Evolutionary conservation across 2,329 filamentous ascomycete genomes (phyloP), one percentile per base, ranked within the genome.

Genomic region (Cryphonectria carpinicola): DNA sequence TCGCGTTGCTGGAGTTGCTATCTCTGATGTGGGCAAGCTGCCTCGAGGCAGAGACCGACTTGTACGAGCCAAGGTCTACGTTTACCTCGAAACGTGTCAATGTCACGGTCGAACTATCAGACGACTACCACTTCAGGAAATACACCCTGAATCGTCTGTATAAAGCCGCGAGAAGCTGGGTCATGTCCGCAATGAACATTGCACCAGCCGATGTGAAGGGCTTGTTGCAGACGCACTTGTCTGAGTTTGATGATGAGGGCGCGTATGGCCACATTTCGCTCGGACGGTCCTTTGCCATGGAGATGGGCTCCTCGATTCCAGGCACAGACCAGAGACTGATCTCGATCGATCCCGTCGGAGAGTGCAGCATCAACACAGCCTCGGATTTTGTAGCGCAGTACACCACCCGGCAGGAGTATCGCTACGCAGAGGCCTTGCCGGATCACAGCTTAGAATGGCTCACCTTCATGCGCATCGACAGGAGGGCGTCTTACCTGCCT

Each of bases 341-440:
- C 75, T 95, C 93, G 8, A 90, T 99, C 65, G 93, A 97, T 74
- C 87, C 87, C 49, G 87, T 93, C 73, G 90, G 92, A 25, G 89
- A 91, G 64, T 89, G 89, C 68, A 89, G 89, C 73, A 91, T 98
- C 79, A 97, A 98, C 79, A 94, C 95, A 14, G 94, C 93, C 0
- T 98, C 96, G 2, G 95, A 98, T 79, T 97, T 99, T 76, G 90
- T 99, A 78, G 94, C 96, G 1, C 95, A 99, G 78, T 99, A 99
- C 79, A 98, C 95, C 4, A 97, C 94, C 37, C 92, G 96, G 52
- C 97, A 99, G 79, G 95, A 97, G 78, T 99, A 99, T 80, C 90
- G 95, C 70, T 95, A 95, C 77, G 90, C 94, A 14, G 94, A 97
- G 78, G 88, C 89, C 2, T 83, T 92, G 52, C 89, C 91, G 1